Evolutionary conservation across 2,329 filamentous ascomycete species (phyloP).

Genomic region (Elsinoe ampelina): DNA sequence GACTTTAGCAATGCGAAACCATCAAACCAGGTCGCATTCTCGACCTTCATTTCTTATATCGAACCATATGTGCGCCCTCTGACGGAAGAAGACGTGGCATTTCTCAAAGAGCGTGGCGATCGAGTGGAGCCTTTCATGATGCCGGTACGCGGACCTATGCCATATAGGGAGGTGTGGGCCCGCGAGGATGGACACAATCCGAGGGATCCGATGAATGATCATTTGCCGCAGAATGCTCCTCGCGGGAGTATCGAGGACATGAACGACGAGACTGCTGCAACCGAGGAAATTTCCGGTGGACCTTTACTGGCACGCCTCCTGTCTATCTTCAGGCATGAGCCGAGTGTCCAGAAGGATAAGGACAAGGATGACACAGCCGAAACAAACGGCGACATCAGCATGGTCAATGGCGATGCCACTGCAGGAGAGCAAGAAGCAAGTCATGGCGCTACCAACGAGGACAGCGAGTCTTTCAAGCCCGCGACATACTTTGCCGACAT

Average conservation of each 20-base stretch:
- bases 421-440: slow-evolving; percentile 28
- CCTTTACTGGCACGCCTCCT: slow-evolving; percentile 77
- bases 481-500: slow-evolving; percentile 61
- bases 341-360: slow-evolving; percentile 43
- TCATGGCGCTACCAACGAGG: slow-evolving; percentile 22
- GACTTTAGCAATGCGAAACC: slow-evolving; percentile 95
- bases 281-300: slow-evolving; percentile 79
- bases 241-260: slow-evolving; percentile 80
- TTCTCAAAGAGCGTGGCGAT: slow-evolving; percentile 78
- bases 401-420: slow-evolving; percentile 35
- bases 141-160: slow-evolving; percentile 71
- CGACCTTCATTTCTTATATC: slow-evolving; percentile 83
- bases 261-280: slow-evolving; percentile 76
- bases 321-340: slow-evolving; percentile 70
- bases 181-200: slow-evolving; percentile 81
- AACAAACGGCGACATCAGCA: slow-evolving; percentile 37
- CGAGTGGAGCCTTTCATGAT: slow-evolving; percentile 75
- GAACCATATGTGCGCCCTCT: slow-evolving; percentile 86
- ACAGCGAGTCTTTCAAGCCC: slow-evolving; percentile 42
- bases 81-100: slow-evolving; percentile 88
- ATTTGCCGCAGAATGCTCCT: slow-evolving; percentile 65
- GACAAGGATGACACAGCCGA: slow-evolving; percentile 47
- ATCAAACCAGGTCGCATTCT: slow-evolving; percentile 85
- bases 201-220: slow-evolving; percentile 57
- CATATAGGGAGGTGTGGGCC: slow-evolving; percentile 86